Base-by-base conservation (phyloP, 2,329 filamentous ascomycete species). In the Didymella keratinophila region DNA sequence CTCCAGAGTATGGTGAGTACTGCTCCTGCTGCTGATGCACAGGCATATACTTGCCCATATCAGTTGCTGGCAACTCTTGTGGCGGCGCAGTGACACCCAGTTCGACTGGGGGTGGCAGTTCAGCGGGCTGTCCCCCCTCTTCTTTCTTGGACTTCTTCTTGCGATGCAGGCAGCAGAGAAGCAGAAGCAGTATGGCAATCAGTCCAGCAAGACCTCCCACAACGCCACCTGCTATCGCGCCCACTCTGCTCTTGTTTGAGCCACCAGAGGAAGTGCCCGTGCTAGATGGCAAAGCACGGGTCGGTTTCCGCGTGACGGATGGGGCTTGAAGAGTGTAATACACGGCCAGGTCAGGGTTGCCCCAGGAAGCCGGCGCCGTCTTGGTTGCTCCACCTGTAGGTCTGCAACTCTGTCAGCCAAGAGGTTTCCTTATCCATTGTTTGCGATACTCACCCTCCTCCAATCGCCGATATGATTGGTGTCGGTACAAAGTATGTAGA, bases 401-500 rank as follows among this genome's bases (percentile, higher is more conserved):
- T 20, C 78, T 79, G 46, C 27, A 44, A 28, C 39, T 10, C 32
- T 27, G 47, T 72, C 56, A 71, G 65, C 43, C 20, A 44, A 53
- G 2, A 5, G 16, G 34, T 28, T 9, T 74, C 66, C 10, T 71
- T 12, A 25, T 12, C n/a, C 11, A 3, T 28, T n/a, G 18, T 7
- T n/a, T 6, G 16, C 37, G 11, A n/a, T 44, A 66, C 74, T 45
- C 66, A 76, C 75, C 70, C 73, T 41, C 76, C 76, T 21, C 76
- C 76, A 36, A 88, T 78, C 4, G 78, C 80, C 36, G 79, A 70
- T 32, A 82, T 71, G 10, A 88, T 76, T 25, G 79, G 79, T 6
- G 78, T 74, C 4, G 86, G 86, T 4, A 88, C 84, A n/a, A 71
- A 68, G 68, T 88, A 87, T 6, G 73, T 73, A 8, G 81, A 81